These are phyloP conservation scores for Exophiala sp. DNA, from an alignment of 2,329 filamentous ascomycete genomes.

Conservation along the genomic window DNA sequence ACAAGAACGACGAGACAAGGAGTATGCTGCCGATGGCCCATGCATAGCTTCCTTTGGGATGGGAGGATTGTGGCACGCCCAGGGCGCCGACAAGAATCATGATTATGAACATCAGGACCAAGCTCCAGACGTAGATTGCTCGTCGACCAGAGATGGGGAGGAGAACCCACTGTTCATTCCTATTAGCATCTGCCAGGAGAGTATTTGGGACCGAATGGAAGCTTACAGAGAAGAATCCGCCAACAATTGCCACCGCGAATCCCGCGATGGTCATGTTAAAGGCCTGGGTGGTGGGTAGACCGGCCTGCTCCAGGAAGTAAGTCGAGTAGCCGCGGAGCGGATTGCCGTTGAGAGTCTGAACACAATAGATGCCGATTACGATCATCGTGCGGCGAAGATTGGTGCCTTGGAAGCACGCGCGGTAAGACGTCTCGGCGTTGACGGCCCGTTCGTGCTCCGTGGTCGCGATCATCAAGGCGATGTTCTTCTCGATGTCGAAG, in stretches of 20 bases:
- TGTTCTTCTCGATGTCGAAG: slow-evolving; percentile 30
- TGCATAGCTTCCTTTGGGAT: slow-evolving; percentile 7
- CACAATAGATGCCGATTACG: slow-evolving; percentile 35
- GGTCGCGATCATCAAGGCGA: slow-evolving; percentile 39
- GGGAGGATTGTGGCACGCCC: slow-evolving; percentile 17
- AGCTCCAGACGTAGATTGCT: neutral
- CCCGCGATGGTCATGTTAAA: slow-evolving; percentile 35
- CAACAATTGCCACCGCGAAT: slow-evolving; percentile 31
- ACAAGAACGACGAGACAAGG: slow-evolving; percentile 53
- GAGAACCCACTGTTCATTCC: neutral
- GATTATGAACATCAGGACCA: slow-evolving; percentile 27
- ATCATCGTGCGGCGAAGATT: slow-evolving; percentile 42
- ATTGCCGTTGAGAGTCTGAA: slow-evolving; percentile 33
- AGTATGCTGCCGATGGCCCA: slow-evolving; percentile 45
- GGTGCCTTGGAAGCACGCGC: slow-evolving; percentile 32
- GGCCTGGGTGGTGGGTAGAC: slow-evolving; percentile 36
- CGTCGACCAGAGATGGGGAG: neutral
- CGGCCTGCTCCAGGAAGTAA: slow-evolving; percentile 51
- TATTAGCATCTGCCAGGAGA: neutral
- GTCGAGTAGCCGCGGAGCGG: slow-evolving; percentile 31
- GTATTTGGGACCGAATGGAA: neutral
- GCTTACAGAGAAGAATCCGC: slow-evolving; percentile 27
- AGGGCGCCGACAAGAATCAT: slow-evolving; percentile 28
- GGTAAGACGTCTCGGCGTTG: slow-evolving; percentile 26
- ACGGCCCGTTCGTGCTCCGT: slow-evolving; percentile 31